Base-by-base conservation (phyloP, 2,329 filamentous ascomycete species). In the Pseudocercospora macadamiae region DNA sequence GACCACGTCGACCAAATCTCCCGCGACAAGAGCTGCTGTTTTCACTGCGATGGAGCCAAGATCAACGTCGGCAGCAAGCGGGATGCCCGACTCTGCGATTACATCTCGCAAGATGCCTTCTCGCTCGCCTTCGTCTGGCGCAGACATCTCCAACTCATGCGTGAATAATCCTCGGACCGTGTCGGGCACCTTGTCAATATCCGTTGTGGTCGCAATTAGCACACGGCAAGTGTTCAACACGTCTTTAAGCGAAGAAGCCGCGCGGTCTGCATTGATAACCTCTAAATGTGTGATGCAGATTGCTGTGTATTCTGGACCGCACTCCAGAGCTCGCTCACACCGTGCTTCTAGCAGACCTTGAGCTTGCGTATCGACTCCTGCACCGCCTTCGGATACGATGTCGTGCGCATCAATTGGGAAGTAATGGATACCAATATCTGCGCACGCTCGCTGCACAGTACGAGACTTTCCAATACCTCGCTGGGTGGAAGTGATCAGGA, bases 341-440 rank as follows among this genome's bases (percentile, higher is more conserved):
- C 95, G 85, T 3, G 90, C 91, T 70, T 95, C 89, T 14, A 99
- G 79, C 65, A 96, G 90, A 0, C 90, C 93, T 71, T 97, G 93
- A 0, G 93, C 96, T 76, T 97, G 97, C 25, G 96, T 89, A 71
- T 99, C 95, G 55, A 90, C 89, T 7, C 91, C 91, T 54, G 91
- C 89, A 44, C 89, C 89, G 12, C 91, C 91, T 73, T 97, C 93
- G n/a, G 91, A 93, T 3, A 96, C 80, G 39, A 99, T 91, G 68
- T 99, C 95, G 69, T 96, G 96, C 0, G 91, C 90, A 73, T 97
- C 92, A 53, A 99, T 90, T 0, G 85, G 77, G 72, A 96, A 97
- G 0, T 87, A 89, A 73, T 99, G 95, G 14, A 97, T 80, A 3
- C 95, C 95, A 62, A 97, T 88, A 68, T 97, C 93, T 2, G 89